Evolutionary conservation across 139 green algal species (phyloP), one percentile per base, ranked within the genome.

Genomic region (Micractinium sp.): DNA sequence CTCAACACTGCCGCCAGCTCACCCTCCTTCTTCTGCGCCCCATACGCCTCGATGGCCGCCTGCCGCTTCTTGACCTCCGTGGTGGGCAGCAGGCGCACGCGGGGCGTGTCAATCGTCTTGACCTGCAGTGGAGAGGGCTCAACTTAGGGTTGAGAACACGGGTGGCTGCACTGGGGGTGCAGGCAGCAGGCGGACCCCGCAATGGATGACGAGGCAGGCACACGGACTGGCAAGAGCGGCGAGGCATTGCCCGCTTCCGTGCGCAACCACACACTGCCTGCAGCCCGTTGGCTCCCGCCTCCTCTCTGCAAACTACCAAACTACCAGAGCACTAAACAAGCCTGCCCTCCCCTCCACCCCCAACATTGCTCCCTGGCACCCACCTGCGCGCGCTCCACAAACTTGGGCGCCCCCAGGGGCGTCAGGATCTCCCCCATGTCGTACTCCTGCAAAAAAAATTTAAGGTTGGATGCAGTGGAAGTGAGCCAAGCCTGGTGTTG

Each of bases 321-420:
- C n/a, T n/a, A n/a, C n/a, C n/a, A n/a, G n/a, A n/a, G n/a, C n/a
- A n/a, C n/a, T n/a, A n/a, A 9, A 56, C 47, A 9, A 56, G 47
- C 9, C 47, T 56, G 5, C 7, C 47, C 47, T 56, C 47, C 47
- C 47, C 47, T 56, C 47, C n/a, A n/a, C n/a, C n/a, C n/a, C 9
- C 47, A 16, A 9, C 47, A 56, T 56, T 9, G 9, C 47, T 5
- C 47, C 47, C 47, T 82, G 18, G 14, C 76, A n/a, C 38, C 0
- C 74, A 92, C 90, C 79, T 89, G 81, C 71, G 78, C 35, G 16
- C 92, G 86, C 87, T 95, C 92, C 56, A 95, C 91, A 84, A 92
- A 94, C 77, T 93, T 94, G 78, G 91, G 92, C 1, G 86, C 82
- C 18, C 86, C 88, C 33, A 86, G 67, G 29, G 71, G 39, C 36